Base-by-base conservation (phyloP, 305 asterid genomes). In the Solanum hybrid region DNA sequence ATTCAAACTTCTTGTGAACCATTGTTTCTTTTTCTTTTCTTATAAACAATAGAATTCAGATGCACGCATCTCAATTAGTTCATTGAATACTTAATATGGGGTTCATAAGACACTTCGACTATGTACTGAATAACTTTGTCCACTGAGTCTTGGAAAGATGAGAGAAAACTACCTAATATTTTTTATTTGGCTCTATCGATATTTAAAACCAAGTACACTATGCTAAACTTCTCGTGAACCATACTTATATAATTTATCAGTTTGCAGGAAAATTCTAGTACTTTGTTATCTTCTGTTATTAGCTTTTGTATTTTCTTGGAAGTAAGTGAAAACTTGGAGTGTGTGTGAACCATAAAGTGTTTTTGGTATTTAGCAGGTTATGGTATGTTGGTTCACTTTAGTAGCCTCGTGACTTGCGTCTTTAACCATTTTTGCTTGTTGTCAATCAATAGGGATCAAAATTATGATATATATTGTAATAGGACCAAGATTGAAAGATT, bases 1-100 rank as follows among this genome's bases (percentile, higher is more conserved):
- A 26, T 32, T 36, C 87, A 86, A 86, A 29, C 26, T 90, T 91
- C 94, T 92, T 92, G 94, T 94, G 95, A 92, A 87, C 93, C 90
- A 89, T 82, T 36, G 42, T 10, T 34, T 34, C 75, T 66, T 66
- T 24, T 35, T 78, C 10, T 77, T 8, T 32, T 4, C 42, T 76
- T 32, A 15, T 75, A 8, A 8, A 64, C 14, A 32, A 32, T 10
- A 77, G 19, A 78, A 35, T 22, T 77, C 19, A 9, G 3, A 22
- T 78, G 31, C 17, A 1, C 29, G 5, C 0, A 78, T 1, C 29
- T 78, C 84, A 78, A 78, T 2, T 36, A 78, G 4, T 78, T 78
- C 51, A 35, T 78, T 60, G 26, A 19, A 60, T 60, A 60, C 24
- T 22, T 60, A 1, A 60, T 60, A 60, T 60, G 26, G 71, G 5